A percentile compares a stretch with the other conserved stretches of the same genome.
Evolutionary conservation across 176 grass and related monocot species (phyloP).

Genomic region (Eleusine indica): DNA sequence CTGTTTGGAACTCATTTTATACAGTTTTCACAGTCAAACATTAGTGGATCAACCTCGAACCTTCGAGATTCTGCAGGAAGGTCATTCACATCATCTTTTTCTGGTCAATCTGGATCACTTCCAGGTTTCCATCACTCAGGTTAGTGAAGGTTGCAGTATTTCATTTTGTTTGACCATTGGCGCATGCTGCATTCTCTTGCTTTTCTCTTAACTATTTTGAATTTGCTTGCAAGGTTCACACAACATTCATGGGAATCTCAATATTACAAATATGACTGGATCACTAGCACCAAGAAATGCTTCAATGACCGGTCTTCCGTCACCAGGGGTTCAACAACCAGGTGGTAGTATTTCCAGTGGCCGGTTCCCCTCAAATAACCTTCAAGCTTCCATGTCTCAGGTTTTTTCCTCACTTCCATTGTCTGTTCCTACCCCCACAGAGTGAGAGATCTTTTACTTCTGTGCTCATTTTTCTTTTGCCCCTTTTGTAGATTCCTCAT

Average conservation of each 20-base stretch:
- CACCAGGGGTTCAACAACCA: constrained; percentile 84
- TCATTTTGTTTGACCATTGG: constrained; percentile 32
- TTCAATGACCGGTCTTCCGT: constrained; percentile 66
- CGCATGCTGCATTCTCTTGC: neutral
- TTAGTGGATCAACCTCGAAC: constrained; percentile 63
- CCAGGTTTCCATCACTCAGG: constrained; percentile 87
- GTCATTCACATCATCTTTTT: constrained; percentile 72
- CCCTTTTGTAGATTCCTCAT: constrained; percentile 72
- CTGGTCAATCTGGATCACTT: constrained; percentile 71
- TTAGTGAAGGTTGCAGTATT: constrained; percentile 47
- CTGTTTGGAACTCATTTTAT: constrained; percentile 26
- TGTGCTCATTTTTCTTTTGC: constrained; percentile 8
- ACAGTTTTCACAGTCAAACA: constrained; percentile 72
- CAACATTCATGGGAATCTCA: constrained; percentile 92
- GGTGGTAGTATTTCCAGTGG: constrained; percentile 81
- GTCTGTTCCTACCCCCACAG: neutral
- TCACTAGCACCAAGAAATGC: constrained; percentile 82
- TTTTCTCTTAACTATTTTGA: constrained; percentile 33
- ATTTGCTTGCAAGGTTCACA: constrained; percentile 58
- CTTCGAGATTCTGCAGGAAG: constrained; percentile 79
- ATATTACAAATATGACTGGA: constrained; percentile 76
- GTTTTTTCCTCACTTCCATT: constrained; percentile 34
- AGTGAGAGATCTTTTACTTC: constrained; percentile 22
- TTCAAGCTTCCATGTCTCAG: constrained; percentile 90
- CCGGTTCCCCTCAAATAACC: constrained; percentile 78